These are phyloP conservation scores for Ustanciosporium gigantosporum DNA, from an alignment of 1,284 basidiomycete species.

Conservation along the genomic window DNA sequence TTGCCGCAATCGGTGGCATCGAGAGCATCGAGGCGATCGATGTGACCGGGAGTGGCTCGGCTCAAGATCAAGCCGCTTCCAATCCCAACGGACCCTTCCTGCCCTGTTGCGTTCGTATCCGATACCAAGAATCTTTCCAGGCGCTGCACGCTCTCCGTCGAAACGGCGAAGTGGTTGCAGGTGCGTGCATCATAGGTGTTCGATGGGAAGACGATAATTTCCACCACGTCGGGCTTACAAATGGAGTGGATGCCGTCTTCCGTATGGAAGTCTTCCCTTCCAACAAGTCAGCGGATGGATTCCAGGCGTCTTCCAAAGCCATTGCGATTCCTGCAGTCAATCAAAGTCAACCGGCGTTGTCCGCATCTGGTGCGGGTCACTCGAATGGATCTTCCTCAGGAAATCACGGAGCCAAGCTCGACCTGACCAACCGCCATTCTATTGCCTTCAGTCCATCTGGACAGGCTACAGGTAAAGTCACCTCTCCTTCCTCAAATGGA, in stretches of 20 bases:
- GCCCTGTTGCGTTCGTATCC: slow-evolving; percentile 33
- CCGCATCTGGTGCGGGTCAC: not conserved
- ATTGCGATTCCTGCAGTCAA: slow-evolving; percentile 19
- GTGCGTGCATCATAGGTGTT: slow-evolving; percentile 45
- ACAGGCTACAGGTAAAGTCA: not conserved
- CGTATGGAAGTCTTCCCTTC: slow-evolving; percentile 37
- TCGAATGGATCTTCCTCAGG: slow-evolving; percentile 8
- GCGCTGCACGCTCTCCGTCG: slow-evolving; percentile 46
- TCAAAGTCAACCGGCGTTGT: not conserved
- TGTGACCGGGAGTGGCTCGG: slow-evolving; percentile 28
- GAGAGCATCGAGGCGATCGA: slow-evolving; percentile 43
- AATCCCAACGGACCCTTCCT: slow-evolving; percentile 16
- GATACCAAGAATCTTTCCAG: slow-evolving; percentile 39
- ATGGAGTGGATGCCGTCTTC: slow-evolving; percentile 46
- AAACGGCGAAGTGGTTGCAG: slow-evolving; percentile 41
- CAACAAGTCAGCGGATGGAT: slow-evolving; percentile 18
- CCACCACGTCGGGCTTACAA: slow-evolving; percentile 39
- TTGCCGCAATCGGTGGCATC: slow-evolving; percentile 38
- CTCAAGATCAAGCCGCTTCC: slow-evolving; percentile 18
- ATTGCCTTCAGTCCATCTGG: no score
- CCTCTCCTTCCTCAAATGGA: not conserved
- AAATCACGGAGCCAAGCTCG: no score
- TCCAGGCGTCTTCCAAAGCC: slow-evolving; percentile 20
- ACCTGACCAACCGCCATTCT: no score
- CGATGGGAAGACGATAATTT: slow-evolving; percentile 52